phyloP scores from a whole-genome alignment of 176 grass and related monocot species.

The Elaeis guineensis region DNA sequence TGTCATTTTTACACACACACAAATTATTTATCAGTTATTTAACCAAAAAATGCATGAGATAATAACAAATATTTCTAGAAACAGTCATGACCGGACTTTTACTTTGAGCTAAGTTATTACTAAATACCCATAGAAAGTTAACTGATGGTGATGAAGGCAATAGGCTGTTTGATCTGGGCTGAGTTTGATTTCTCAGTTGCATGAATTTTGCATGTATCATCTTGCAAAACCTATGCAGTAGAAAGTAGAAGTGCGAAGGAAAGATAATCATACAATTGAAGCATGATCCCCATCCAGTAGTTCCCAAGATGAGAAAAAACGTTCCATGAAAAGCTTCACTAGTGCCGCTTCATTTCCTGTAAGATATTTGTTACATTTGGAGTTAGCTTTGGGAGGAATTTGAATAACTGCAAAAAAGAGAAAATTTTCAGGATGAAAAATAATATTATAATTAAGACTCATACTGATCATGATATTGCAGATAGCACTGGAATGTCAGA shows the following conservation, averaged over 20 bases:
- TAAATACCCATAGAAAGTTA: too few species aligned
- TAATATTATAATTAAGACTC: conserved; percentile 2
- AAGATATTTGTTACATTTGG: conserved; percentile 73
- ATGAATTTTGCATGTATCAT: conserved; percentile 16
- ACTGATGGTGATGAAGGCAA: too few species aligned
- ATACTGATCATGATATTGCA: background rate
- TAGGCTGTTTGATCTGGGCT: too few species aligned
- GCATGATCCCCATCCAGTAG: conserved; percentile 7
- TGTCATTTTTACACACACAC: too few species aligned
- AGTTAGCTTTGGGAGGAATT: conserved; percentile 88
- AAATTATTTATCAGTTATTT: too few species aligned
- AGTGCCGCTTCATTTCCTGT: conserved; percentile 67
- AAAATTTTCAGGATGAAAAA: conserved; percentile 14
- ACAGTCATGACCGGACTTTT: too few species aligned
- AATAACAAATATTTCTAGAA: too few species aligned
- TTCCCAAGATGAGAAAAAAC: conserved; percentile 14
- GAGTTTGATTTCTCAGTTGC: conserved; percentile 26
- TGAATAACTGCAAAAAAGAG: conserved; percentile 57
- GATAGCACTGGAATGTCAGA: too few species aligned
- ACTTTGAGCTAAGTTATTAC: too few species aligned
- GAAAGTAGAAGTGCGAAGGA: background rate
- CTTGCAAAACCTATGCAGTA: conserved; percentile 27
- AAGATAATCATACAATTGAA: conserved; percentile 22
- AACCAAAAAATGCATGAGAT: too few species aligned
- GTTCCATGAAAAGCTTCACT: conserved; percentile 25